phyloP scores from a whole-genome alignment of 164 flowering plant species.

The Nymphaea thermarum region DNA sequence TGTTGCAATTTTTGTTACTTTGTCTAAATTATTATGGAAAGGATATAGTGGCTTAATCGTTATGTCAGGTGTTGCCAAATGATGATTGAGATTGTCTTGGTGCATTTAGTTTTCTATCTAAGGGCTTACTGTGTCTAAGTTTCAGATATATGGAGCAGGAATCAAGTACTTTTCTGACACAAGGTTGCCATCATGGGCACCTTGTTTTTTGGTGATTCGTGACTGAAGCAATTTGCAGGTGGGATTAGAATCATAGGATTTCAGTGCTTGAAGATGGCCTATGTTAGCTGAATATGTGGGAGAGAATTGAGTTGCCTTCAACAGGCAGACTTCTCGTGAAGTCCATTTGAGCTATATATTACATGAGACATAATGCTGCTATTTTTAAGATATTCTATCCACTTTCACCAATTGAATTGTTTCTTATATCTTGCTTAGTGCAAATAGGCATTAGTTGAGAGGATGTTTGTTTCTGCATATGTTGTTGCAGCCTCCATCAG shows the following conservation, averaged over 20 bases:
- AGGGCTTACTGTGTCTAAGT: slow-evolving; percentile 94
- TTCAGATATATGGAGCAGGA: slow-evolving; percentile 96
- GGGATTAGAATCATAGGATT: slow-evolving; percentile 49
- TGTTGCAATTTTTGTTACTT: slow-evolving; percentile 2
- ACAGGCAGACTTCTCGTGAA: not conserved
- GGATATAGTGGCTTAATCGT: slow-evolving; percentile 10
- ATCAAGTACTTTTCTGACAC: slow-evolving; percentile 43
- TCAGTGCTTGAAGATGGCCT: not conserved
- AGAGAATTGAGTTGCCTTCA: not conserved
- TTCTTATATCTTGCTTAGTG: not conserved
- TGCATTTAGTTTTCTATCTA: slow-evolving; percentile 67
- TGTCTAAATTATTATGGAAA: not conserved
- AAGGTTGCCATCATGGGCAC: slow-evolving; percentile 63
- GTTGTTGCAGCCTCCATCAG: slow-evolving; percentile 81
- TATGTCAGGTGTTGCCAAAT: slow-evolving; percentile 17
- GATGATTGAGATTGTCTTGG: slow-evolving; percentile 24
- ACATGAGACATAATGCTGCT: not conserved
- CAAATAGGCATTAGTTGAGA: slow-evolving; percentile 11
- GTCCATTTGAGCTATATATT: not conserved
- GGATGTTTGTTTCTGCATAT: slow-evolving; percentile 10
- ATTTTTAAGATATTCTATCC: not conserved
- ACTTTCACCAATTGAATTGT: not conserved
- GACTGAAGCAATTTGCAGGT: slow-evolving; percentile 79
- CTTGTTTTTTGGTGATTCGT: slow-evolving; percentile 68
- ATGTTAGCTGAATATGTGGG: not conserved